Evolutionary conservation across 768 basidiomycete genomes (phyloP).

Genomic region (Xerocomellus chrysenteron): DNA sequence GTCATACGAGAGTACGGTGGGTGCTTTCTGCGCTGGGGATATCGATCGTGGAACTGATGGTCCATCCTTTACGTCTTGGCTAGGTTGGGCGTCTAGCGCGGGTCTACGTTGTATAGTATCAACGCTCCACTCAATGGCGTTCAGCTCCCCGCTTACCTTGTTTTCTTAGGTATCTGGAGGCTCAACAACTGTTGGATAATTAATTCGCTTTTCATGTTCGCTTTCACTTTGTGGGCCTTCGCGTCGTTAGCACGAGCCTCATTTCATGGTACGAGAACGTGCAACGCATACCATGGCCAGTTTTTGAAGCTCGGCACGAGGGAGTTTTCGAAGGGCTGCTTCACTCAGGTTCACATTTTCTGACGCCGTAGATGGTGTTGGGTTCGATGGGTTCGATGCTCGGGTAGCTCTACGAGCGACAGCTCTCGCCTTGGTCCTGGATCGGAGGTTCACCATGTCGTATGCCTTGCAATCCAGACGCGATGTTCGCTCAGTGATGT

Average conservation of each 20-base stretch:
- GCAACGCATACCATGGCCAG: constrained; percentile 20
- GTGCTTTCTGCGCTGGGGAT: neutral
- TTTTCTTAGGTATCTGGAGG: constrained; percentile 7
- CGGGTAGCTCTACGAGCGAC: neutral
- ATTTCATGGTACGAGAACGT: neutral
- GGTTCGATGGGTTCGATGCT: neutral
- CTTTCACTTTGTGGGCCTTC: constrained; percentile 24
- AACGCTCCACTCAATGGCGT: neutral
- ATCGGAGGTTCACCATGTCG: constrained; percentile 9
- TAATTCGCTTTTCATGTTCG: constrained; percentile 26
- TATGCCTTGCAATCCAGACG: neutral
- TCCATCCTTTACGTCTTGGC: neutral
- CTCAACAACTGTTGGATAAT: constrained; percentile 25
- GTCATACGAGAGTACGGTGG: neutral
- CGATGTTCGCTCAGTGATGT: neutral
- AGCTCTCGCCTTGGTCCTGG: constrained; percentile 6
- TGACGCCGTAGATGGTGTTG: neutral
- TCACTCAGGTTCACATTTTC: constrained; percentile 7
- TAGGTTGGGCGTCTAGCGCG: neutral
- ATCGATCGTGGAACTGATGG: neutral
- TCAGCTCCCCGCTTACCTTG: constrained; percentile 8
- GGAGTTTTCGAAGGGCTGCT: constrained; percentile 20
- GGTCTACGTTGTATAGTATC: neutral
- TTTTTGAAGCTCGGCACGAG: constrained; percentile 28
- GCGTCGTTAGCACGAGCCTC: neutral